A percentile compares a stretch with the other conserved stretches of the same genome.
These are phyloP conservation scores for Gossypium arboreum DNA, from an alignment of 345 rosid genomes.

Conservation along the genomic window DNA sequence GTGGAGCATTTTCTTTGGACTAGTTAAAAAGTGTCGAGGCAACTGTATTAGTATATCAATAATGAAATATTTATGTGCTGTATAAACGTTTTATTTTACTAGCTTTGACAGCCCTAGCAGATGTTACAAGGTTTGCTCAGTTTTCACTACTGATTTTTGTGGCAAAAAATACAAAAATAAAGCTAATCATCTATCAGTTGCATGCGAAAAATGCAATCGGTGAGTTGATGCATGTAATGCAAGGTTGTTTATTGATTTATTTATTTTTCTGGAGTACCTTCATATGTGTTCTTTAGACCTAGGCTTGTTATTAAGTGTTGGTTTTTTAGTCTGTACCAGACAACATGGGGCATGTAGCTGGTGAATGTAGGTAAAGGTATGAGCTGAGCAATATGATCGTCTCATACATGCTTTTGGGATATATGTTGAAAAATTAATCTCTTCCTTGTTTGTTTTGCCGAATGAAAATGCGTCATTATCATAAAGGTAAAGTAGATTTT, in stretches of 20 bases:
- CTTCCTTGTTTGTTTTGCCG: background rate
- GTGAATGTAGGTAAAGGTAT: background rate
- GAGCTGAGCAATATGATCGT: background rate
- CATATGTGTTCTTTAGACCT: background rate
- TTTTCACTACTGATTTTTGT: background rate
- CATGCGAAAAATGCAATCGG: background rate
- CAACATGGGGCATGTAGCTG: background rate
- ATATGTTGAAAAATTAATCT: background rate
- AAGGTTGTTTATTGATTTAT: background rate
- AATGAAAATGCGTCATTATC: background rate
- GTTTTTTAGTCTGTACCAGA: background rate
- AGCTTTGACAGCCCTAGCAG: background rate
- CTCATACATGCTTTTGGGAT: background rate
- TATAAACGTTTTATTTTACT: background rate
- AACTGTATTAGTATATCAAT: background rate
- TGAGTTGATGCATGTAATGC: background rate
- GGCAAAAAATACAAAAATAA: constrained; percentile 2
- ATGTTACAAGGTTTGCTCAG: background rate
- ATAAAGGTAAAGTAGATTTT: background rate
- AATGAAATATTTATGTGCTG: background rate
- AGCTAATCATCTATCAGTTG: background rate
- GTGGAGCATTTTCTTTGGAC: constrained; percentile 48
- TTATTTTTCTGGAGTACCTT: background rate
- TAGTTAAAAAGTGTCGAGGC: constrained; percentile 4
- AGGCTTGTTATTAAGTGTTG: background rate